Percentiles rank a stretch among this genome's conserved stretches.
Conservation (phyloP, 1,284 basidiomycete species). For the Papiliotrema flavescens region DNA sequence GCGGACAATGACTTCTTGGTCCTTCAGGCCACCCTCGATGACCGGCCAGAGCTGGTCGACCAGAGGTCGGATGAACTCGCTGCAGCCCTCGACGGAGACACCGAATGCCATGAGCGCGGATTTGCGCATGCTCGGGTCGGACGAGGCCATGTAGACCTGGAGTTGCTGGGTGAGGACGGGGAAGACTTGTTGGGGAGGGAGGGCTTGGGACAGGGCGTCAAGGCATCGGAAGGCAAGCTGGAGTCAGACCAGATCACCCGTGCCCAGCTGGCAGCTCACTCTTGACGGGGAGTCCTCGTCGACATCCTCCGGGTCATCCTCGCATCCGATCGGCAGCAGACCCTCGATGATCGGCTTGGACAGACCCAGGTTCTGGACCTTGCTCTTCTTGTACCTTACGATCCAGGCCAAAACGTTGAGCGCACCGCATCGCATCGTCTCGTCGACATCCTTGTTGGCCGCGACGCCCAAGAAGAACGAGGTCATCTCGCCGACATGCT, state of each 20-base stretch:
- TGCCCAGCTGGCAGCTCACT: slow-evolving; percentile 52
- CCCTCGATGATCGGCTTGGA: slow-evolving; percentile 84
- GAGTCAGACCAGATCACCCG: slow-evolving; percentile 7
- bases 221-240: slow-evolving; percentile 91
- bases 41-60: slow-evolving; percentile 93
- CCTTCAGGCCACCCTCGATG: slow-evolving; percentile 83
- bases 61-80: slow-evolving; percentile 93
- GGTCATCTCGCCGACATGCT: slow-evolving; percentile 82
- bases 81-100: slow-evolving; percentile 95
- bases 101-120: slow-evolving; percentile 95
- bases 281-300: slow-evolving; percentile 80
- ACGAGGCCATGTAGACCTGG: slow-evolving; percentile 73
- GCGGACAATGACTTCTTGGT: slow-evolving; percentile 78
- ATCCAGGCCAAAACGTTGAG: slow-evolving; percentile 96
- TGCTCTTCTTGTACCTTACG: slow-evolving; percentile 95
- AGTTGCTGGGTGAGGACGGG: slow-evolving; percentile 81
- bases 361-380: slow-evolving; percentile 82
- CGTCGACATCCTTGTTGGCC: slow-evolving; percentile 72
- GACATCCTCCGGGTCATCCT: slow-evolving; percentile 79
- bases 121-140: slow-evolving; percentile 75
- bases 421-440: slow-evolving; percentile 81
- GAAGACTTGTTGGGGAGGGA: slow-evolving; percentile 96
- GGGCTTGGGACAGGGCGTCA: slow-evolving; percentile 86
- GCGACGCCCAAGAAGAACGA: slow-evolving; percentile 85
- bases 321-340: slow-evolving; percentile 89